These are phyloP conservation scores for Epichloe scottii DNA, from an alignment of 2,329 filamentous ascomycete species.

Conservation along the genomic window DNA sequence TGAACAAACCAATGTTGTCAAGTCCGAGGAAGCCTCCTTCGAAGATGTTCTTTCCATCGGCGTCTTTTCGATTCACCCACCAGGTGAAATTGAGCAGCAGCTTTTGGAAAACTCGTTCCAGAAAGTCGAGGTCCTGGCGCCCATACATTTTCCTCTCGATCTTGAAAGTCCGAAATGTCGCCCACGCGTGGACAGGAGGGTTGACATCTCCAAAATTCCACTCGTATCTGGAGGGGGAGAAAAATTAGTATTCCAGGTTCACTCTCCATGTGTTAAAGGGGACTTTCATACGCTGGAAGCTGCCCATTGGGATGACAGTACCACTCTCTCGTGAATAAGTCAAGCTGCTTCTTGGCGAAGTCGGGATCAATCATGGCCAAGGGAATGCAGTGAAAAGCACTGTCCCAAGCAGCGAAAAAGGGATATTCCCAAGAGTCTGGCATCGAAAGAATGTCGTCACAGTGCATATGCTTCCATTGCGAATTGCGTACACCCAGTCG, in stretches of 20 bases:
- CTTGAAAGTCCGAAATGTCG: slow-evolving; percentile 91
- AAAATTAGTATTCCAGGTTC: slow-evolving; percentile 6
- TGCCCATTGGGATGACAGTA: slow-evolving; percentile 98
- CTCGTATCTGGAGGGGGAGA: slow-evolving; percentile 44
- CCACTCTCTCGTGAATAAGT: slow-evolving; percentile 93
- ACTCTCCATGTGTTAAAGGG: not conserved
- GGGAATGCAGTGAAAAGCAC: slow-evolving; percentile 91
- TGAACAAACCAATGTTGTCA: slow-evolving; percentile 96
- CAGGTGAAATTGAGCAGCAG: slow-evolving; percentile 93
- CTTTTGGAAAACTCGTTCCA: slow-evolving; percentile 95
- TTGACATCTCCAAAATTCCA: slow-evolving; percentile 99
- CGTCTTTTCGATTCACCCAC: slow-evolving; percentile 97
- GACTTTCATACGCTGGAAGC: slow-evolving; percentile 57
- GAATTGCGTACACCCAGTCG: slow-evolving; percentile 74
- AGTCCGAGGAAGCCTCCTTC: slow-evolving; percentile 91
- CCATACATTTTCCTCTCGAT: slow-evolving; percentile 97
- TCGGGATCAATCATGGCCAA: slow-evolving; percentile 96
- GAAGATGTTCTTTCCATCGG: slow-evolving; percentile 91
- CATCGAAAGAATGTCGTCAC: slow-evolving; percentile 94
- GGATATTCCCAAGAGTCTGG: slow-evolving; percentile 98
- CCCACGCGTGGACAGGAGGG: slow-evolving; percentile 92
- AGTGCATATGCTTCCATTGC: slow-evolving; percentile 88
- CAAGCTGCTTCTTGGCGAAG: slow-evolving; percentile 95
- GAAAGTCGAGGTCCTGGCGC: slow-evolving; percentile 84
- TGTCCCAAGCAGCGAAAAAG: slow-evolving; percentile 96